Conservation (phyloP, 768 basidiomycete species). For the Mrakia gelida region DNA sequence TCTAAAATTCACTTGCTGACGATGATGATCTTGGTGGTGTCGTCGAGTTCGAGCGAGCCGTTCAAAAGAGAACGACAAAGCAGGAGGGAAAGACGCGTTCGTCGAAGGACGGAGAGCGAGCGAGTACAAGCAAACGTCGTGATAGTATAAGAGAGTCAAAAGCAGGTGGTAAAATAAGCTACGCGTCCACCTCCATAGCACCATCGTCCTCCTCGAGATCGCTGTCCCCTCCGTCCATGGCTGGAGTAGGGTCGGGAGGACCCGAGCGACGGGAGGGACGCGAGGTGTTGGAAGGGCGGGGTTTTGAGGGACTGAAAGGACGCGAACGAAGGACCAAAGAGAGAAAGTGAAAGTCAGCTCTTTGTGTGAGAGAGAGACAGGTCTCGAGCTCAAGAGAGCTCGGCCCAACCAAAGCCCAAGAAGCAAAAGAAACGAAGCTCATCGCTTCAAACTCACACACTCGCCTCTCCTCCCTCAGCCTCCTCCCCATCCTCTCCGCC, state of each 20-base stretch:
- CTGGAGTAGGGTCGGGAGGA: background rate
- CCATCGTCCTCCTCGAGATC: background rate
- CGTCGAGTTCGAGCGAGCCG: too few species aligned
- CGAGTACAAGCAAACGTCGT: too few species aligned
- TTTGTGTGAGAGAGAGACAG: background rate
- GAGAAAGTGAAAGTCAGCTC: background rate
- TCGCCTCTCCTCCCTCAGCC: background rate
- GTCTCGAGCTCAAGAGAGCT: background rate
- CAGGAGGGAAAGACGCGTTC: too few species aligned
- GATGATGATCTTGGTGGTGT: too few species aligned
- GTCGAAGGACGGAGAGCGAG: too few species aligned
- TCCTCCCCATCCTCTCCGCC: background rate
- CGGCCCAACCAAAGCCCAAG: background rate
- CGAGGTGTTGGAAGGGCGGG: background rate
- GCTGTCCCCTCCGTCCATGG: background rate
- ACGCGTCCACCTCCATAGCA: slow-evolving; percentile 11
- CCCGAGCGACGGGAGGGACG: slow-evolving; percentile 6
- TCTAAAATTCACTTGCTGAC: too few species aligned
- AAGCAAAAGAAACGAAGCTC: background rate
- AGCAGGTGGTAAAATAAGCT: too few species aligned
- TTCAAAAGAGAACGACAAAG: too few species aligned
- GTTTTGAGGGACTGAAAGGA: background rate
- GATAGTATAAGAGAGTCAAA: too few species aligned
- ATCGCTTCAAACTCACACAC: background rate
- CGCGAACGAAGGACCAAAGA: background rate